Base-by-base conservation (phyloP, 495 filamentous ascomycete genomes). In the Neohortaea acidophila region DNA sequence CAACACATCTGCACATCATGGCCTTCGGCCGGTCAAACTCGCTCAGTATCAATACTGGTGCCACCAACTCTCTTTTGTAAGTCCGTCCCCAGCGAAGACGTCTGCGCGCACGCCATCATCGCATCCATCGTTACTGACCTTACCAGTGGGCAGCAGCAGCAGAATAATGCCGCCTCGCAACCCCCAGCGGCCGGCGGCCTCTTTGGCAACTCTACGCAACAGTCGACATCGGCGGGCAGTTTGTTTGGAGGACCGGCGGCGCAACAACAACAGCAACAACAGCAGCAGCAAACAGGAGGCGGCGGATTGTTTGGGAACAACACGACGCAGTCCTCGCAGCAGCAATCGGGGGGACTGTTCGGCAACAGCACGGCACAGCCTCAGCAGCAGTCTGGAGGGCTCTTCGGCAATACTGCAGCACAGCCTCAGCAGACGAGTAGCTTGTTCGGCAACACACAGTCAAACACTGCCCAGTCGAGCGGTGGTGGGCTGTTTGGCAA, bases 181-280 rank as follows among this genome's bases (percentile, higher is more conserved):
- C 35, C 39, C 0, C 24, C 27, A 11, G 34, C 36, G 19, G 35
- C 33, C 9, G 39, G 35, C 17, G 33, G 39, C 23, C 33, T 47
- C 3, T 47, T 47, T 21, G 42, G 42, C 31, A 25, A 17, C 24
- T 27, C 24, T 15, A 33, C 30, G 15, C 30, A 33, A 21, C 32
- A 34, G 32, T 7, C 3, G 3, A 11, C 11, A 12, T 14, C 32
- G 11, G 32, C 14, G 5, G 32, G 32, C 6, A 18, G 32, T 29
- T 53, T 66, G 1, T 70, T 68, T 36, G 61, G 59, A 31, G 48
- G 58, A 24, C 39, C n/a, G n/a, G n/a, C n/a, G 52, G 12, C 61
- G 61, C 41, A 38, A 3, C 52, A 58, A 21, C 26, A 43, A 12
- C 35, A 45, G 22, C 34, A 61, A 20, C 56, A 66, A 35, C 65